These are phyloP conservation scores for Staphylotrichum tortipilum DNA, from an alignment of 495 filamentous ascomycete species.

Conservation along the genomic window DNA sequence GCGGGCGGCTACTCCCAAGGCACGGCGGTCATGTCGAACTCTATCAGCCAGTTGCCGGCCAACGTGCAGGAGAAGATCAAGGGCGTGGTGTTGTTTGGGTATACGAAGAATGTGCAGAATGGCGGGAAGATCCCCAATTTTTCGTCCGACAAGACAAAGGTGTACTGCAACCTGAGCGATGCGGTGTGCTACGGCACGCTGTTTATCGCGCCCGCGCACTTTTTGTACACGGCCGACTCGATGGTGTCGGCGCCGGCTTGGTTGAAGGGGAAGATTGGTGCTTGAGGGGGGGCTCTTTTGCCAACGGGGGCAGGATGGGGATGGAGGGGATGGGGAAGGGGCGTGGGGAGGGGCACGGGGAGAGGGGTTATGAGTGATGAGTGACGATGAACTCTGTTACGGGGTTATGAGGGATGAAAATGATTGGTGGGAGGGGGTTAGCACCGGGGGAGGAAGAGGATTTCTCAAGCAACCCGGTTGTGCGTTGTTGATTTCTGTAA, in stretches of 20 bases:
- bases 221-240: conserved; percentile 1
- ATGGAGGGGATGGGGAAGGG: too few relatives aligned
- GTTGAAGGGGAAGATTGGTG: neutral
- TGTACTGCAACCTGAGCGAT: conserved; percentile 35
- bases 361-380: too few relatives aligned
- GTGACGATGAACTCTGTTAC: neutral
- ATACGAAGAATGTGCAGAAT: conserved; percentile 49
- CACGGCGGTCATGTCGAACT: conserved; percentile 45
- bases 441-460: too few relatives aligned
- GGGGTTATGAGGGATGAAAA: neutral
- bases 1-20: conserved; percentile 44
- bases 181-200: conserved; percentile 8
- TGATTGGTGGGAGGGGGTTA: neutral
- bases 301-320: neutral
- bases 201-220: conserved; percentile 5
- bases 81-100: conserved; percentile 48
- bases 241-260: neutral
- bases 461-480: neutral
- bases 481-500: neutral
- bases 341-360: too few relatives aligned
- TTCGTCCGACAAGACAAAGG: conserved; percentile 33
- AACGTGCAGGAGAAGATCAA: conserved; percentile 40
- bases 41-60: conserved; percentile 34
- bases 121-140: conserved; percentile 39
- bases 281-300: neutral